Base-by-base conservation (phyloP, 805 yeast species). In the Candida palmyrensis region DNA sequence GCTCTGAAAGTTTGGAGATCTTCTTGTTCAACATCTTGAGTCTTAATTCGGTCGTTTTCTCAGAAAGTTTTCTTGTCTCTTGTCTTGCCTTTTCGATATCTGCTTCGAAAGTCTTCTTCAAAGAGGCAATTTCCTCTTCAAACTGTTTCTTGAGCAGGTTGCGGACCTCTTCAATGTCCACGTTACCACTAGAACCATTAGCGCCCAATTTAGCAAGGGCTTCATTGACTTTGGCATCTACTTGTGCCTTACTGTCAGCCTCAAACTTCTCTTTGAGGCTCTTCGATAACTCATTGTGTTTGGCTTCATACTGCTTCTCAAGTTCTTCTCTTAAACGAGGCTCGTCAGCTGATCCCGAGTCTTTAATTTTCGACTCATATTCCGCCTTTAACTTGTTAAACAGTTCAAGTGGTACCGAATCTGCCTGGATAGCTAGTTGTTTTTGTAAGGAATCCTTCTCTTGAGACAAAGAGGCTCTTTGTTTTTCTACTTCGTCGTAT, bases 41-140 rank as follows among this genome's bases (percentile, higher is more conserved):
- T 43, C 77, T 72, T 53, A 82, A 70, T 38, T 73, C 81, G 30
- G 68, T 70, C 46, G 77, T 78, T 48, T 76, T 73, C 31, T 73
- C 72, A 27, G 75, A 70, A 17, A 73, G 71, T 33, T 63, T 60
- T 30, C 73, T 59, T 3, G 72, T 67, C 29, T 65, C 71, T 20
- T 62, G 66, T 33, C 53, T 56, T 27, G 51, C 59, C 15, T 41
- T 40, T 14, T 43, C 43, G 23, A 51, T 33, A 28, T 41, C 39
- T 17, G 29, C 25, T 16, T 45, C 47, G 25, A 52, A 53, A 8
- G 48, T 50, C 18, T 41, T 34, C 25, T 51, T 49, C 30, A 53
- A 43, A n/a, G 36, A 33, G n/a, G 21, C 36, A 21, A 53, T 45
- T 31, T 49, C 41, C 4, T 35, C 39, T 29, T 53, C 55, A 27